Conservation (phyloP, 148 eudicot species). For the Rheum nobile region DNA sequence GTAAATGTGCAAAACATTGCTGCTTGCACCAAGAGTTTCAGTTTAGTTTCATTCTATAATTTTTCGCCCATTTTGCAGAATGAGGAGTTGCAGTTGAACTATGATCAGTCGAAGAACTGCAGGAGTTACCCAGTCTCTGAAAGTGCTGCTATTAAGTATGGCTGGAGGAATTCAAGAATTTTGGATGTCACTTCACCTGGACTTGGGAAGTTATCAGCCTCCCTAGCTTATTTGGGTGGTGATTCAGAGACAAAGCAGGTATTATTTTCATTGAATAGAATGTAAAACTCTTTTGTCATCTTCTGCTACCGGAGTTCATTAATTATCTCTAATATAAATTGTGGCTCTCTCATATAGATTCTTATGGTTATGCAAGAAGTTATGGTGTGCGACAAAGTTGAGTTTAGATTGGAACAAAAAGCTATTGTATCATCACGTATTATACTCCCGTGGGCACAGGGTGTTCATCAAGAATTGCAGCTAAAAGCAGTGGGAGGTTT, state of each 20-base stretch:
- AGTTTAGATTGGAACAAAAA: slow-evolving; percentile 23
- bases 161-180: slow-evolving; percentile 37
- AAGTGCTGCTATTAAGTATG: slow-evolving; percentile 29
- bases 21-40: neutral
- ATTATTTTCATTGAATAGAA: slow-evolving; percentile 8
- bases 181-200: slow-evolving; percentile 52
- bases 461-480: slow-evolving; percentile 66
- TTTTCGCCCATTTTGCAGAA: slow-evolving; percentile 25
- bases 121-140: slow-evolving; percentile 43
- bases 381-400: slow-evolving; percentile 68
- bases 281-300: neutral
- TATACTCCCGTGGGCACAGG: slow-evolving; percentile 79
- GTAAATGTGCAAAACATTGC: neutral
- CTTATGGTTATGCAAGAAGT: slow-evolving; percentile 75
- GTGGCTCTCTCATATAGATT: slow-evolving; percentile 24
- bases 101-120: slow-evolving; percentile 54
- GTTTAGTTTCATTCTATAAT: neutral
- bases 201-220: slow-evolving; percentile 65
- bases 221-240: slow-evolving; percentile 46
- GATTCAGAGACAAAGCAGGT: slow-evolving; percentile 47
- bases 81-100: slow-evolving; percentile 57
- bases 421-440: slow-evolving; percentile 27
- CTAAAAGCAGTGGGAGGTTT: slow-evolving; percentile 68
- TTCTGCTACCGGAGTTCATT: neutral
- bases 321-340: neutral